These are phyloP conservation scores for Penicillium sp. DNA, from an alignment of 2,329 filamentous ascomycete species.

Conservation along the genomic window DNA sequence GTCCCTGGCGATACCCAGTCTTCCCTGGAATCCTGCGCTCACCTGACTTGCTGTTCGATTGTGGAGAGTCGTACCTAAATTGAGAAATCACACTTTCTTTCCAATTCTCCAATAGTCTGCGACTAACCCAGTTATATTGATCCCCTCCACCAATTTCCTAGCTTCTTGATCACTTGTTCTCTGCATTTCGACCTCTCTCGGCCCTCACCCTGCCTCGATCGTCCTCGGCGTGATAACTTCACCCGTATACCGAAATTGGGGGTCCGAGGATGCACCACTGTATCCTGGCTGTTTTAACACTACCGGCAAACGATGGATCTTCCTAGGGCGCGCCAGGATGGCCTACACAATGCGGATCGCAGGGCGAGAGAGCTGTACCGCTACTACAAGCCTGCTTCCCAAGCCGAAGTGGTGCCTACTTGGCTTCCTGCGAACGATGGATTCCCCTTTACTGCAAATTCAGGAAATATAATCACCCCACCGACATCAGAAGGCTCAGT, in stretches of 20 bases:
- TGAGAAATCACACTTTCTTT: slow-evolving; percentile 8
- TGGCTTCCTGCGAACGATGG: slow-evolving; percentile 12
- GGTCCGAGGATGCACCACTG: slow-evolving; percentile 14
- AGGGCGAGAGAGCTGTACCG: slow-evolving; percentile 39
- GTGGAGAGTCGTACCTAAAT: slow-evolving; percentile 3
- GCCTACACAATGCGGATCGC: slow-evolving; percentile 29
- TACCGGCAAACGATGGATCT: slow-evolving; percentile 14
- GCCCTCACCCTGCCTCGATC: background rate
- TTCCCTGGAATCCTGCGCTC: background rate
- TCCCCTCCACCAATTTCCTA: background rate
- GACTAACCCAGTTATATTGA: background rate
- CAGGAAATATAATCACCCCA: slow-evolving; percentile 7
- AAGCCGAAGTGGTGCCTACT: slow-evolving; percentile 10
- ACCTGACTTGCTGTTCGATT: slow-evolving; percentile 5
- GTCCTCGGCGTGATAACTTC: background rate
- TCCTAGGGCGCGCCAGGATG: slow-evolving; percentile 5
- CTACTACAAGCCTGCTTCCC: slow-evolving; percentile 34
- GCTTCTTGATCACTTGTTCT: background rate
- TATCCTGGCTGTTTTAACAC: slow-evolving; percentile 1
- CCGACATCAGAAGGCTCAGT: slow-evolving; percentile 11
- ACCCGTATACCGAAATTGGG: background rate
- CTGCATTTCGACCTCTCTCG: background rate
- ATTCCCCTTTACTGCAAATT: slow-evolving; percentile 7
- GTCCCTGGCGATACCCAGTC: background rate
- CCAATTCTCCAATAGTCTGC: background rate